A percentile compares a stretch with the other conserved stretches of the same genome.
These are phyloP conservation scores for Neonectria coccinea DNA, from an alignment of 2,329 filamentous ascomycete species.

Conservation along the genomic window DNA sequence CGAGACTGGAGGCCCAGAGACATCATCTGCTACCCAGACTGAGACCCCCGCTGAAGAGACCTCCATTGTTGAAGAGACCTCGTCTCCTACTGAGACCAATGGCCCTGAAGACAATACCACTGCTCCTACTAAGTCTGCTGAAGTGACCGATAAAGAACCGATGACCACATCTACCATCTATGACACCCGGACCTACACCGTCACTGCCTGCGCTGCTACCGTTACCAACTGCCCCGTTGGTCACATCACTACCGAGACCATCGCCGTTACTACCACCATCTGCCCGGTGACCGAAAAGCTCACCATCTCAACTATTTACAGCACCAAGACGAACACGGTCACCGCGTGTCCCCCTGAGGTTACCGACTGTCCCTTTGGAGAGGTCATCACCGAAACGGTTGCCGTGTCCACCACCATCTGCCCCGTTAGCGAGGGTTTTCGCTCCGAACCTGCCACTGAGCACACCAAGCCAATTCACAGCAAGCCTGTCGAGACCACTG, in stretches of 20 bases:
- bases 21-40: too few relatives aligned
- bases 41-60: too few relatives aligned
- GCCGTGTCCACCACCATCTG: conserved; percentile 21
- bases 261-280: conserved; percentile 39
- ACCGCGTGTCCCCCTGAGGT: conserved; percentile 26
- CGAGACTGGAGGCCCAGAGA: too few relatives aligned
- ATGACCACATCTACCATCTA: conserved; percentile 30
- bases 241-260: conserved; percentile 39
- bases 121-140: conserved; percentile 30
- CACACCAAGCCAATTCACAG: conserved; percentile 11
- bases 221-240: conserved; percentile 37
- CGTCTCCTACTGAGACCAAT: too few relatives aligned
- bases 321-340: conserved; percentile 31
- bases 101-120: neutral
- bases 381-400: conserved; percentile 9
- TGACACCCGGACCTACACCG: conserved; percentile 39
- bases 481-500: neutral
- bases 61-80: too few relatives aligned
- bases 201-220: conserved; percentile 33
- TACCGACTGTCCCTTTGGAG: conserved; percentile 11
- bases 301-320: conserved; percentile 32
- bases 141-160: conserved; percentile 29
- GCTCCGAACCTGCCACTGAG: neutral
- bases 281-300: conserved; percentile 36
- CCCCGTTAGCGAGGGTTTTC: conserved; percentile 41